Base-by-base conservation (phyloP, 306 rosid species). In the Bauhinia variegata region DNA sequence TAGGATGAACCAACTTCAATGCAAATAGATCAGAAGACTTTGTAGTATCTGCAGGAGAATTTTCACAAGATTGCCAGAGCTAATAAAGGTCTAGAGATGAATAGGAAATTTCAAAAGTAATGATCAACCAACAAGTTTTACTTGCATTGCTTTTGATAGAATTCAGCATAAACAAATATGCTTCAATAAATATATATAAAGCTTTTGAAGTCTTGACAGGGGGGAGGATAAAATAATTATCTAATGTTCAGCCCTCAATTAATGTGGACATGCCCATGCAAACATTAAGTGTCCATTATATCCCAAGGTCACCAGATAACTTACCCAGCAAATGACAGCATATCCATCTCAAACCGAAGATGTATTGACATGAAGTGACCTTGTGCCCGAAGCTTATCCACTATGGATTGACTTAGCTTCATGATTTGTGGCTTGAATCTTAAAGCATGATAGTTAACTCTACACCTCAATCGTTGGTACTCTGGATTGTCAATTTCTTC, bases 301-400 rank as follows among this genome's bases (percentile, higher is more conserved):
- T 11, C 39, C 17, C 6, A 70, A 43, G 31, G 38, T 18, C 77
- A 57, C 46, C 18, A 31, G 48, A 69, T 60, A 44, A 50, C 90
- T 54, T 88, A 93, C 97, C 99, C 99, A 54, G 99, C 99, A 85
- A 93, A 93, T 78, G 99, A 82, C 86, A 90, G 68, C 99, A 93
- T 93, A 80, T 93, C 99, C 97, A 93, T 90, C 86, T 93, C 99
- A 76, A 93, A 93, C 65, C 96, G 90, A 82, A 93, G 99, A 75
- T 93, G 97, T 70, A 93, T 93, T 62, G 99, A 93, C 85, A 93
- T 90, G 78, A 85, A 93, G 80, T 83, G 92, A 44, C 97, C 97
- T 82, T 88, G 89, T 71, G 87, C 64, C 3, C 96, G 95, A 41
- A 93, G 96, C 83, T 93, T 93, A 66, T 93, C 96, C 49, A 90